Percentiles rank a stretch among this genome's conserved stretches.
Conservation (phyloP, 208 protist genomes). For the Endotrypanum monterogeii region DNA sequence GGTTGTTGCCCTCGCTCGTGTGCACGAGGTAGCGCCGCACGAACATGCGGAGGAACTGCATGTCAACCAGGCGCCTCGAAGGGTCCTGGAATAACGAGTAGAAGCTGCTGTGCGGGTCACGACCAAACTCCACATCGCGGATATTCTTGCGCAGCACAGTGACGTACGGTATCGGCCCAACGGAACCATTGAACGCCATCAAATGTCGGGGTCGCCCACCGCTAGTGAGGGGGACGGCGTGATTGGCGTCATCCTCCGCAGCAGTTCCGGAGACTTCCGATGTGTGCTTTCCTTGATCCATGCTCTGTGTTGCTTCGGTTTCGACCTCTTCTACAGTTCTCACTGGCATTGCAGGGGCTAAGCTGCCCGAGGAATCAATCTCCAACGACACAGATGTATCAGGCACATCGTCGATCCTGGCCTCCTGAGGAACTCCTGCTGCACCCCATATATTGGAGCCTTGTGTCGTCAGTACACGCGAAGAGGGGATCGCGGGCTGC, state of each 20-base stretch:
- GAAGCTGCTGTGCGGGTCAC: constrained; percentile 51
- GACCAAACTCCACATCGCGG: constrained; percentile 64
- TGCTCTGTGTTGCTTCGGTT: neutral
- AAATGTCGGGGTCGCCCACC: neutral
- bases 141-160: constrained; percentile 70
- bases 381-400: neutral
- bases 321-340: neutral
- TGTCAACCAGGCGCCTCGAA: constrained; percentile 48
- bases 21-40: constrained; percentile 79
- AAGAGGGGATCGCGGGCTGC: neutral
- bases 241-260: neutral
- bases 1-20: constrained; percentile 75
- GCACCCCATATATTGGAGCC: neutral
- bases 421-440: neutral
- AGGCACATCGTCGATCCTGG: neutral
- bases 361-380: constrained; percentile 7
- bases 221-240: neutral
- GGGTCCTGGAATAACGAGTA: constrained; percentile 69
- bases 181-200: neutral
- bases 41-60: constrained; percentile 87
- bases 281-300: neutral
- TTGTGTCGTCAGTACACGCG: neutral
- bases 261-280: neutral
- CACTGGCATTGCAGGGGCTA: constrained; percentile 6
- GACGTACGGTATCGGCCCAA: constrained; percentile 66